Evolutionary conservation across 2,329 filamentous ascomycete species (phyloP).

Genomic region (Xylariaceae sp.): DNA sequence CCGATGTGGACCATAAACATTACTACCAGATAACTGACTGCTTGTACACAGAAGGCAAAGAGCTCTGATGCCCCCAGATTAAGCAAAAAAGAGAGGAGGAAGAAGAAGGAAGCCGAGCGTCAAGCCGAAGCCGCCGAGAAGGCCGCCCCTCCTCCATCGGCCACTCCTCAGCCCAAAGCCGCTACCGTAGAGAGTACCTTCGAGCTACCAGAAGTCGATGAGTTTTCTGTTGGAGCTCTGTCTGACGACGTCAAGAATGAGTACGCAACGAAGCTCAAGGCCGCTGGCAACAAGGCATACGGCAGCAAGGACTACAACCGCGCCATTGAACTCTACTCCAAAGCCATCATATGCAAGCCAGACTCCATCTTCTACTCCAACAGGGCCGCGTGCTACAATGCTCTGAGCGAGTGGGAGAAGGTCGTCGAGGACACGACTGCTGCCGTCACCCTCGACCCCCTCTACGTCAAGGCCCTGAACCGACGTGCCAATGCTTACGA

Average conservation of each 20-base stretch:
- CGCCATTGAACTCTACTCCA: slow-evolving; percentile 91
- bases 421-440: slow-evolving; percentile 96
- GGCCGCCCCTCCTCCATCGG: slow-evolving; percentile 30
- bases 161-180: slow-evolving; percentile 46
- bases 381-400: slow-evolving; percentile 95
- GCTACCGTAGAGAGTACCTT: slow-evolving; percentile 56
- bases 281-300: slow-evolving; percentile 93
- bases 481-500: slow-evolving; percentile 95
- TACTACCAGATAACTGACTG: background rate
- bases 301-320: slow-evolving; percentile 89
- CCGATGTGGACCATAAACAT: slow-evolving; percentile 6
- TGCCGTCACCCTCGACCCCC: slow-evolving; percentile 85
- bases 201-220: slow-evolving; percentile 65
- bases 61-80: slow-evolving; percentile 60
- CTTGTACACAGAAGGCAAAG: slow-evolving; percentile 39
- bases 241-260: slow-evolving; percentile 70
- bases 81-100: slow-evolving; percentile 85
- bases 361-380: slow-evolving; percentile 99
- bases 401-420: slow-evolving; percentile 87
- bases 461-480: slow-evolving; percentile 98
- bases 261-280: slow-evolving; percentile 88
- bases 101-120: slow-evolving; percentile 74
- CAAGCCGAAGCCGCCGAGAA: slow-evolving; percentile 45
- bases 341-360: slow-evolving; percentile 94
- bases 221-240: slow-evolving; percentile 49